Conservation (phyloP, 2,329 filamentous ascomycete species). For the Furcasterigmium sp. region DNA sequence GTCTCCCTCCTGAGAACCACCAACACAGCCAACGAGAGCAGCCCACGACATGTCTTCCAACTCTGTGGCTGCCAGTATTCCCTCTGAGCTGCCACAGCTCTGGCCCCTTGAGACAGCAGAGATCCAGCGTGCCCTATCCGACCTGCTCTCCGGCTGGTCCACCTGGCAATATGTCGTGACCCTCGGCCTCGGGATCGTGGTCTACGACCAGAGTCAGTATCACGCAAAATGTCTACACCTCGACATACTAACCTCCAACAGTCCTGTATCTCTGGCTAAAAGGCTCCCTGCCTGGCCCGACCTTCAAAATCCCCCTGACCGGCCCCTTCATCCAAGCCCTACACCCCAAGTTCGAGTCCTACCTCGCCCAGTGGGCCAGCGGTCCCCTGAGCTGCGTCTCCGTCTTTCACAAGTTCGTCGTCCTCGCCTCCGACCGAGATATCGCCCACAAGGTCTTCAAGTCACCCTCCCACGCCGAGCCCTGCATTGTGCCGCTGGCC, state of each 20-base stretch:
- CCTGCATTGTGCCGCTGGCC: constrained; percentile 72
- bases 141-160: constrained; percentile 11
- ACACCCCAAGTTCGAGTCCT: constrained; percentile 67
- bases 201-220: constrained; percentile 33
- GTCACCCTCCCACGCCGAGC: constrained; percentile 67
- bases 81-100: background rate
- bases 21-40: too few relatives aligned
- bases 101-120: constrained; percentile 2
- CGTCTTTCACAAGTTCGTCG: constrained; percentile 85
- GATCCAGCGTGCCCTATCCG: background rate
- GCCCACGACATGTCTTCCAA: too few relatives aligned
- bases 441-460: constrained; percentile 80
- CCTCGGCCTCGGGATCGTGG: constrained; percentile 22
- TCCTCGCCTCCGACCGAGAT: constrained; percentile 72
- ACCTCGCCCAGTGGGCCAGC: constrained; percentile 72
- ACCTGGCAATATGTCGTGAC: constrained; percentile 26
- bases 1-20: background rate
- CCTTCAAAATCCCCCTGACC: constrained; percentile 63
- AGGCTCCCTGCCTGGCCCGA: constrained; percentile 56
- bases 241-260: constrained; percentile 19
- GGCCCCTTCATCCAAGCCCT: constrained; percentile 74
- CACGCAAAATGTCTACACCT: background rate
- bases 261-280: constrained; percentile 58
- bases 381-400: constrained; percentile 78
- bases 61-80: background rate